Evolutionary conservation across 345 rosid genomes (phyloP).

Genomic region (Pelargonium nanum): DNA sequence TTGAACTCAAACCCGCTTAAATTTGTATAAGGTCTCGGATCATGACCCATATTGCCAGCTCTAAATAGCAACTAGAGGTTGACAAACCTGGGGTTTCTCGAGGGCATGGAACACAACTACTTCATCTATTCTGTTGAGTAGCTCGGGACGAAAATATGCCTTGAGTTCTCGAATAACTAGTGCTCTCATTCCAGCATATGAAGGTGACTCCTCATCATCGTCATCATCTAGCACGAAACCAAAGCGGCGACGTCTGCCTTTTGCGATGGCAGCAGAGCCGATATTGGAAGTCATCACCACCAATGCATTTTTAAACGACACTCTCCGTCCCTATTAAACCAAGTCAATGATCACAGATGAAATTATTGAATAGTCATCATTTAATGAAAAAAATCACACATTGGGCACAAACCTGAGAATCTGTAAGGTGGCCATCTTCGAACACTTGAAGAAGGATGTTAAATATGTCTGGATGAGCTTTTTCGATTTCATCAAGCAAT

Average conservation of each 20-base stretch:
- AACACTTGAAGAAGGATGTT: conserved; percentile 93
- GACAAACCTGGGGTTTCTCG: conserved; percentile 72
- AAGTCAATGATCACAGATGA: too few relatives aligned
- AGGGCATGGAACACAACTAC: conserved; percentile 77
- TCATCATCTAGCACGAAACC: conserved; percentile 55
- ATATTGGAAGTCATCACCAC: conserved; percentile 93
- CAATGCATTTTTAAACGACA: conserved; percentile 87
- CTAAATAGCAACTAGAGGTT: background rate
- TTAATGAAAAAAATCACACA: too few relatives aligned
- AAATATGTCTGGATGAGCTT: conserved; percentile 93
- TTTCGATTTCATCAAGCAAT: conserved; percentile 82
- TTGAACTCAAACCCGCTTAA: too few relatives aligned
- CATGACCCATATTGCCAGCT: too few relatives aligned
- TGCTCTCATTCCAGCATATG: conserved; percentile 70
- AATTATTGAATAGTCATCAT: too few relatives aligned
- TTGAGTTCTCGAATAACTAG: conserved; percentile 80
- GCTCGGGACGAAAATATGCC: conserved; percentile 84
- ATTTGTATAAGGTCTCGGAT: too few relatives aligned
- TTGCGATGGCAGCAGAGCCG: conserved; percentile 79
- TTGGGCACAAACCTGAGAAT: conserved; percentile 66
- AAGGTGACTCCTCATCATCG: conserved; percentile 22
- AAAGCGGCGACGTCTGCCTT: conserved; percentile 57
- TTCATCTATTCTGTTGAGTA: conserved; percentile 92
- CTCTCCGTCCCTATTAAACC: conserved; percentile 63
- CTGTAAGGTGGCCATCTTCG: conserved; percentile 96